Percentiles rank a stretch among this genome's conserved stretches.
Conservation (phyloP, 139 green algal genomes). For the Chlamydomonas schloesseri region DNA sequence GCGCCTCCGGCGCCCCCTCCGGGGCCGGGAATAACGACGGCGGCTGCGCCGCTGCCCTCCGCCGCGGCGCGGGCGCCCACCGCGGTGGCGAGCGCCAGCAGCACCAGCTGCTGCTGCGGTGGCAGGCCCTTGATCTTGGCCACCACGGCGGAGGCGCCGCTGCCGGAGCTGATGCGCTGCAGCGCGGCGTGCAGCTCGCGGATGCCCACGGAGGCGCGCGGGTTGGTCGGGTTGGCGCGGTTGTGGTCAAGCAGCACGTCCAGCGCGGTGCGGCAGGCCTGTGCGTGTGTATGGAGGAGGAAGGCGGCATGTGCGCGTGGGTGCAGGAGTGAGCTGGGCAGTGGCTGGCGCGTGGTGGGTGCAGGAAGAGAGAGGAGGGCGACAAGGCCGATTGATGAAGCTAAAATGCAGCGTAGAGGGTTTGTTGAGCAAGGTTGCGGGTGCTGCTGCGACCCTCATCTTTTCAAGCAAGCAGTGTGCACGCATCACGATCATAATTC, state of each 20-base stretch:
- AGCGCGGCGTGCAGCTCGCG: constrained; percentile 40
- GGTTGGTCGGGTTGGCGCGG: background rate
- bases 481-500: too few relatives aligned
- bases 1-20: too few relatives aligned
- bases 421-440: too few relatives aligned
- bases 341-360: too few relatives aligned
- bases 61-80: constrained; percentile 15
- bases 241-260: constrained; percentile 42
- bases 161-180: constrained; percentile 8
- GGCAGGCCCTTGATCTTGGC: constrained; percentile 45
- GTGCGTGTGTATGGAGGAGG: too few relatives aligned
- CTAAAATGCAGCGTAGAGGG: too few relatives aligned
- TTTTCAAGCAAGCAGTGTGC: too few relatives aligned
- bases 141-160: background rate
- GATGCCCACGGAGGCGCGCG: constrained; percentile 24
- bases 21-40: background rate
- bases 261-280: constrained; percentile 43
- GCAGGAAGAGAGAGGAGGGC: too few relatives aligned
- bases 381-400: too few relatives aligned
- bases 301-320: too few relatives aligned
- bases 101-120: constrained; percentile 52
- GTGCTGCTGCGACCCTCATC: too few relatives aligned
- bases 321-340: too few relatives aligned
- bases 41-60: background rate
- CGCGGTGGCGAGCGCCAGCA: constrained; percentile 46